Base-by-base conservation (phyloP, 192 early-diverging fungal species). In the Pecoramyces ruminantium region DNA sequence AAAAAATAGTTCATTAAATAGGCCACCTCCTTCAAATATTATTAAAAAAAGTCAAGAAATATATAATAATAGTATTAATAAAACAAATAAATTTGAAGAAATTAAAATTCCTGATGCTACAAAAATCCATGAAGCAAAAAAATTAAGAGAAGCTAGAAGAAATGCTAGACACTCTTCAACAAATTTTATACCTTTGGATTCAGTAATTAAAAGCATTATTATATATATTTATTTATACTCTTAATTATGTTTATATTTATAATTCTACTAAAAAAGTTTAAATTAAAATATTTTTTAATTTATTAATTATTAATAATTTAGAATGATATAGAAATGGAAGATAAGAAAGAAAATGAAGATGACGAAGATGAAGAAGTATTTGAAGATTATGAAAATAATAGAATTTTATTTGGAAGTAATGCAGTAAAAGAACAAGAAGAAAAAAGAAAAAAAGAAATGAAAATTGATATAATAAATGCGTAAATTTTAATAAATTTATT, bases 321-420 rank as follows among this genome's bases (percentile, higher is more conserved):
- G 77, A 84, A 87, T 78, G 81, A 86, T 25, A 28, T 81, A 16
- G 83, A 84, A 38, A 79, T 78, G 15, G 87, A 87, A 58, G 85
- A 82, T 15, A 82, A 84, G 58, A 84, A 86, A 30, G 29, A 82
- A 15, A 86, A 85, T 78, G 84, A 86, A 9, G 87, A 87, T 67
- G 85, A 87, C n/a, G 51, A 67, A 27, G 85, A 82, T 15, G 83
- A 84, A 34, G 85, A 86, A 78, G 29, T 83, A 15, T 87, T 86
- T 80, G 84, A 86, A n/a, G 87, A 87, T 67, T 86, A 87, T 78
- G 82, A 85, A 38, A 80, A 82, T 15, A 80, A 86, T 79, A 81
- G 42, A 30, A 81, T 87, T 30, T 77, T 80, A 17, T 86, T 87
- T 80, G 85, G 87, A 29, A 38, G 28, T 39, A 79, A 27, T 30